Base-by-base conservation (phyloP, 2,329 filamentous ascomycete genomes). In the Lachnellula willkommii region DNA sequence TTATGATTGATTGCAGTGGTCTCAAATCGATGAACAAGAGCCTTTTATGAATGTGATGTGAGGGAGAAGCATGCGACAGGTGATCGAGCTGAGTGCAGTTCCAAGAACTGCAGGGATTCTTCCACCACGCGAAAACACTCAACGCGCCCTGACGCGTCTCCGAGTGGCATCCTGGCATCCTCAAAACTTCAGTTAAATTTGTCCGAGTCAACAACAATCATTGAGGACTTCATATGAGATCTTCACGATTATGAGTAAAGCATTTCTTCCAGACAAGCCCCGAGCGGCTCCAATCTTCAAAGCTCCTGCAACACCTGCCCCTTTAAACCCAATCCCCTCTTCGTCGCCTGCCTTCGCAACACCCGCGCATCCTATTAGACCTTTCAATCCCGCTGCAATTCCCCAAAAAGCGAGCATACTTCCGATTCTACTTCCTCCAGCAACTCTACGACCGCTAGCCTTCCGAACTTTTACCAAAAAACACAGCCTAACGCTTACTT, bases 381-480 rank as follows among this genome's bases (percentile, higher is more conserved):
- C 86, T 15, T 85, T 85, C 68, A 68, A 66, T 59, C 56, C 56
- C 15, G 56, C 55, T 40, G 55, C 56, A 48, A 48, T 59, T 24
- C 53, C 63, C 22, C 49, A 57, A 37, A 69, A 66, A 61, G 67
- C 68, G 59, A 66, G 68, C 6, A 88, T 97, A 48, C 79, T 99
- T 1, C 91, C 94, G 4, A 94, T 99, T 55, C 79, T 95, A 37
- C 84, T 99, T 4, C 92, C 93, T 3, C 89, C 92, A 0, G 84
- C 90, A 9, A 95, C 89, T 0, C 76, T 99, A 42, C 82, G 95
- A 60, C 93, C 94, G 2, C 79, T 97, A 20, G 95, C 94, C 8
- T 97, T 99, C 69, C 85, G 94, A 47, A 95, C 90, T 0, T 95
- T 99, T 63, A 99, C 94, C 2, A 96, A 96, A 73, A 99, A 97